These are phyloP conservation scores for Phaeomoniella chlamydospora DNA, from an alignment of 2,329 filamentous ascomycete genomes.

Conservation along the genomic window DNA sequence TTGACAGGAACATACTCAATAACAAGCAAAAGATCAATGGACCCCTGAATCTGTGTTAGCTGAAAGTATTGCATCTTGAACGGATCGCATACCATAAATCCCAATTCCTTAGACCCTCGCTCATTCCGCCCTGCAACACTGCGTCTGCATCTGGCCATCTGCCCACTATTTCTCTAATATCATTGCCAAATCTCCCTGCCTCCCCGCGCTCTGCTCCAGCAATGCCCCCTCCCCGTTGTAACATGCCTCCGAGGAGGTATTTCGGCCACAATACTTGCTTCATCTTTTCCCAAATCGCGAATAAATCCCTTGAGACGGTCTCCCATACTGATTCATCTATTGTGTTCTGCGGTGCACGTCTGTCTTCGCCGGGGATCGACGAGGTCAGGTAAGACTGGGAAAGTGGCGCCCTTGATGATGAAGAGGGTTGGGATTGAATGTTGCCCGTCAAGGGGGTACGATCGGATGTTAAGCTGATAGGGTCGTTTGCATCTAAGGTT, in stretches of 20 bases:
- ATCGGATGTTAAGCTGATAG: constrained; percentile 53
- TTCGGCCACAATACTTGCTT: constrained; percentile 91
- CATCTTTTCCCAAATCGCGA: constrained; percentile 96
- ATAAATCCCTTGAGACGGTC: constrained; percentile 79
- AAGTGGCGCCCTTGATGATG: constrained; percentile 36
- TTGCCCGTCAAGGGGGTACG: constrained; percentile 72
- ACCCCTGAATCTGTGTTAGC: constrained; percentile 40
- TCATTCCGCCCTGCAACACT: constrained; percentile 59
- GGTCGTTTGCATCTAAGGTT: constrained; percentile 81
- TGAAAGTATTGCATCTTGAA: background rate
- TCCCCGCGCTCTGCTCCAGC: constrained; percentile 44
- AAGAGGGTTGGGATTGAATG: constrained; percentile 44
- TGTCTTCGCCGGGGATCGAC: constrained; percentile 82
- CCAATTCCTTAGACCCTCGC: constrained; percentile 84
- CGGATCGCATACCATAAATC: constrained; percentile 57
- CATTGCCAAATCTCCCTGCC: constrained; percentile 28
- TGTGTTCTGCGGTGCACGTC: constrained; percentile 75
- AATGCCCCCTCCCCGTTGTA: constrained; percentile 42
- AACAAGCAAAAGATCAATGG: constrained; percentile 87
- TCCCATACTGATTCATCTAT: constrained; percentile 97
- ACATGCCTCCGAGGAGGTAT: constrained; percentile 64
- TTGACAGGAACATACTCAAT: constrained; percentile 73
- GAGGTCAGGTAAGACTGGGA: constrained; percentile 77
- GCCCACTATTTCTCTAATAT: constrained; percentile 40
- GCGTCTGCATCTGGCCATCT: constrained; percentile 55